Percentiles rank a stretch among this genome's conserved stretches.
These are phyloP conservation scores for Citrus medica DNA, from an alignment of 345 rosid species.

Conservation along the genomic window DNA sequence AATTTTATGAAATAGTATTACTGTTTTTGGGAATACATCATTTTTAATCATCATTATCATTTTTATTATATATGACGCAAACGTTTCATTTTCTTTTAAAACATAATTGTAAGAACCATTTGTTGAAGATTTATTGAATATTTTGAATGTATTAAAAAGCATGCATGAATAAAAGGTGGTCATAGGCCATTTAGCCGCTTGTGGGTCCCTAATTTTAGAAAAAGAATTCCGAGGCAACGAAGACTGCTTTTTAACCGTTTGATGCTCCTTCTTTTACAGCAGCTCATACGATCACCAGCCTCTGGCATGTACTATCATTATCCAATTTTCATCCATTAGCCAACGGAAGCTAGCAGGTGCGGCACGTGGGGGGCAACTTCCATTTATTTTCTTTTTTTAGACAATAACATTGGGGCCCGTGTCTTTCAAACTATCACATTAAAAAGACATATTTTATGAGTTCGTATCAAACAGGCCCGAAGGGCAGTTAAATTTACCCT, in stretches of 20 bases:
- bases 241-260: conserved; percentile 9
- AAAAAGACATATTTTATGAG: no score
- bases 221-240: not conserved
- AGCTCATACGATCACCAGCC: not conserved
- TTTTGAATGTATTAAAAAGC: no score
- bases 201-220: not conserved
- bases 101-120: no score
- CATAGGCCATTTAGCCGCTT: no score
- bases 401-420: not conserved
- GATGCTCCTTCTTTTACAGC: conserved; percentile 1
- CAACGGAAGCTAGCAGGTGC: not conserved
- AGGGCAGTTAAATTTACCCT: not conserved
- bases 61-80: no score
- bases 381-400: not conserved
- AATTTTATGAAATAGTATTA: no score
- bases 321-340: not conserved
- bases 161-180: not conserved
- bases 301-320: no score
- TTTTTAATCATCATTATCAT: no score
- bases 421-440: no score
- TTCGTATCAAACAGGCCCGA: not conserved
- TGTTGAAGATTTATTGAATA: no score
- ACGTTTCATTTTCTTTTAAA: no score
- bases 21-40: no score
- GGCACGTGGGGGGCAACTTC: not conserved